Conservation (phyloP, 352 stramenopile genomes). For the Phytophthora macrochlamydospora region DNA sequence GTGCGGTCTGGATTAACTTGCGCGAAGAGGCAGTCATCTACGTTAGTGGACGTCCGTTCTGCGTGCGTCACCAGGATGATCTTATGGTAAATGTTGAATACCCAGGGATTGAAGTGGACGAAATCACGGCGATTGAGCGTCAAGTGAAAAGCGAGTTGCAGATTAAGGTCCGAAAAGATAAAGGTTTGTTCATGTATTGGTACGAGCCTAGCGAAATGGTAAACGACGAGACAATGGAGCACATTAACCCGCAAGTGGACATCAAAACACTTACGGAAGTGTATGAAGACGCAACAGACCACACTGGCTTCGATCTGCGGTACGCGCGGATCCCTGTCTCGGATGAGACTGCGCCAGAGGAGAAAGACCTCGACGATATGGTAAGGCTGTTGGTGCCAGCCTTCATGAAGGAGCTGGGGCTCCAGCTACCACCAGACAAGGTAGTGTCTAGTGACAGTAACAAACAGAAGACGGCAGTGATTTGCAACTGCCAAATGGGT, state of each 20-base stretch:
- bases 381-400: conserved; percentile 71
- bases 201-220: conserved; percentile 76
- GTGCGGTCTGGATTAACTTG: conserved; percentile 91
- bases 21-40: conserved; percentile 93
- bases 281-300: conserved; percentile 58
- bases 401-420: conserved; percentile 64
- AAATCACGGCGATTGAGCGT: conserved; percentile 84
- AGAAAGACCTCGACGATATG: conserved; percentile 91
- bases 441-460: conserved; percentile 7
- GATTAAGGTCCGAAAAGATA: conserved; percentile 69
- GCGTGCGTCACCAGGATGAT: conserved; percentile 80
- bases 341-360: conserved; percentile 89
- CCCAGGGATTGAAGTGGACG: conserved; percentile 88
- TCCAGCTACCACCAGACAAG: conserved; percentile 24
- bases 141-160: conserved; percentile 88
- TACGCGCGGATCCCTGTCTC: conserved; percentile 89
- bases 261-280: conserved; percentile 81
- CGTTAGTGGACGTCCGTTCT: conserved; percentile 84
- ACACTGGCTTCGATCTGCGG: conserved; percentile 63
- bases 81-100: conserved; percentile 90
- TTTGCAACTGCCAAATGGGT: conserved; percentile 93
- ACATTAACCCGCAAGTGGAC: conserved; percentile 71
- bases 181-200: conserved; percentile 87
- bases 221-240: conserved; percentile 86
- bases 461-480: conserved; percentile 62